Conservation (phyloP, 345 rosid genomes). For the Syzygium jambos region DNA sequence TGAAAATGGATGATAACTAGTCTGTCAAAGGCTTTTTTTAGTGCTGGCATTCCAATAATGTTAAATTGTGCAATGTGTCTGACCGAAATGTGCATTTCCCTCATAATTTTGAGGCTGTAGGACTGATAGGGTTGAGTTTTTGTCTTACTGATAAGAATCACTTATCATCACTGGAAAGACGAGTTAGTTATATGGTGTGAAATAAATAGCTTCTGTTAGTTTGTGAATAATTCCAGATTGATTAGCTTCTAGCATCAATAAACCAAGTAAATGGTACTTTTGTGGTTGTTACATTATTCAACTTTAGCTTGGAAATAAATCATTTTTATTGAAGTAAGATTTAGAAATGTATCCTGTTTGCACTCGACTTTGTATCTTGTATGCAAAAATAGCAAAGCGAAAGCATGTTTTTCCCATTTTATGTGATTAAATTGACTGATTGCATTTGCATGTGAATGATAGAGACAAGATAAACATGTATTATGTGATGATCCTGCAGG, state of each 20-base stretch:
- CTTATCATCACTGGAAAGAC: background rate
- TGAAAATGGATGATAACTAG: background rate
- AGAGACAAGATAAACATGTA: no score
- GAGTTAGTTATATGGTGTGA: background rate
- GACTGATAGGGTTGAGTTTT: background rate
- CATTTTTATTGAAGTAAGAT: background rate
- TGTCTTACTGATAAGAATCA: background rate
- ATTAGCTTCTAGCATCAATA: background rate
- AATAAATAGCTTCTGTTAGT: background rate
- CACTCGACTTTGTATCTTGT: background rate
- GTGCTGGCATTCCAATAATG: background rate
- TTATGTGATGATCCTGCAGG: constrained; percentile 26
- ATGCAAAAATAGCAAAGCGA: background rate
- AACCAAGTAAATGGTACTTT: background rate
- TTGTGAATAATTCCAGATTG: background rate
- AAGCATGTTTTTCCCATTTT: background rate
- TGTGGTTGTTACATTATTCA: background rate
- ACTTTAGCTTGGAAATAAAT: background rate
- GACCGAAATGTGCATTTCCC: background rate
- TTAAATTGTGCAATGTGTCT: background rate
- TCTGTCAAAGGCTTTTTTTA: background rate
- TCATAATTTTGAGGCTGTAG: background rate
- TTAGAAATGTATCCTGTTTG: background rate
- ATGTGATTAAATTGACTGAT: background rate
- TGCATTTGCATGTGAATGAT: no score